phyloP scores from a whole-genome alignment of 306 rosid genomes.

The Rubus parviflorus region DNA sequence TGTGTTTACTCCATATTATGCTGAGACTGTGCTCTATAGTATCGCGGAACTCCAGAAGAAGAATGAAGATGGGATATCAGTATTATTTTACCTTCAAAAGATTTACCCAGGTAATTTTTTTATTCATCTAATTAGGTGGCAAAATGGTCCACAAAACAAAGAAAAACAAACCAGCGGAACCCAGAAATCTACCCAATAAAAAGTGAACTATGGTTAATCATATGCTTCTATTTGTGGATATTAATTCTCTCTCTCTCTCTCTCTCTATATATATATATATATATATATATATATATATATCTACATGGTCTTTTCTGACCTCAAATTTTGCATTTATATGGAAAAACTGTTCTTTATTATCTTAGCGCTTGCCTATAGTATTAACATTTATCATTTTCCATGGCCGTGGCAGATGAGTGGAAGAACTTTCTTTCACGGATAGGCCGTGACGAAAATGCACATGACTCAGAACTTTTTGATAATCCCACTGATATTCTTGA shows the following conservation, averaged over 20 bases:
- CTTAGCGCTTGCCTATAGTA: not conserved
- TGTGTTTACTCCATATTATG: constrained; percentile 94
- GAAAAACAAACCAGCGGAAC: not conserved
- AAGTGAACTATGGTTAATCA: not conserved
- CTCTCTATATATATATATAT: too few species aligned
- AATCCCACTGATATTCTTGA: constrained; percentile 73
- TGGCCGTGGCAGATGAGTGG: constrained; percentile 77
- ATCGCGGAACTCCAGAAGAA: constrained; percentile 74
- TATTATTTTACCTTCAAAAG: constrained; percentile 88
- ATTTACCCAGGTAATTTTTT: constrained; percentile 57
- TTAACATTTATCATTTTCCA: constrained; percentile 9
- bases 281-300: too few species aligned
- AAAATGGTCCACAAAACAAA: not conserved
- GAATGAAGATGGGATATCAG: constrained; percentile 93
- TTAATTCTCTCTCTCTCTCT: not conserved
- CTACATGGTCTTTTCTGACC: not conserved
- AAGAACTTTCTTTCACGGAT: constrained; percentile 87
- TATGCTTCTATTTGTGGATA: not conserved
- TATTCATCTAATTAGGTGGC: not conserved
- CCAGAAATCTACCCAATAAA: not conserved
- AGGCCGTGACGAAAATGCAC: constrained; percentile 71
- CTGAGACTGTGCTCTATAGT: constrained; percentile 89
- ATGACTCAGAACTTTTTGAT: constrained; percentile 56
- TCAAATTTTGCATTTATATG: not conserved
- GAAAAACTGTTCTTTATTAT: not conserved